Evolutionary conservation across 495 filamentous ascomycete species (phyloP), one percentile per base, ranked within the genome.

Genomic region (Penicillium daleae): DNA sequence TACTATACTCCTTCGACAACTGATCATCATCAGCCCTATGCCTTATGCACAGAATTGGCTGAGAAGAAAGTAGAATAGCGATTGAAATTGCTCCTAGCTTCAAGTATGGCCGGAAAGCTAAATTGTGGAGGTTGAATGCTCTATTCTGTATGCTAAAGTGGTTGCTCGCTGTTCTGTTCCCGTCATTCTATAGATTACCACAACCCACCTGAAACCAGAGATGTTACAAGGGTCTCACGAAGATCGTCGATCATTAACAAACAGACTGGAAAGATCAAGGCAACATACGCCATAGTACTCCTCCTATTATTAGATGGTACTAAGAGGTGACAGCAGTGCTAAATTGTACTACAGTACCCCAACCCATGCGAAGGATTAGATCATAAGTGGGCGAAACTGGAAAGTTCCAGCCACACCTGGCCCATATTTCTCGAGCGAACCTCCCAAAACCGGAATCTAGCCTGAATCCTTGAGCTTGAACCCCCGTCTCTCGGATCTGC

Each of bases 21-120:
- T 1, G 58, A 60, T 53, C 58, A 53, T 17, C 58, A 53, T 60
- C 37, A 60, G 58, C 58, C 58, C 49, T 60, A 60, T 31, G 12
- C 17, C 7, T n/a, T 26, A 49, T 26, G 56, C 42, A 49, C 1
- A 29, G 19, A 50, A 59, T 42, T 0, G 6, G 24, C 15, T 26
- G 17, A 42, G 22, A n/a, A n/a, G 29, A 27, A 50, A 27, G 26
- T 17, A 4, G 56, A 33, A 50, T 8, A 37, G 35, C 7, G 26
- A 6, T 17, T 26, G 21, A 42, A 40, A 2, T 4, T 56, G 22
- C 8, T n/a, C 9, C 35, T 9, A 22, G 12, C 19, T 10, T 24
- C 42, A 22, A 22, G 13, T 46, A 12, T 4, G 4, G 6, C 4
- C 21, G 19, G 12, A 46, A 24, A 22, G 3, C 6, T 22, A 24